These are phyloP conservation scores for Colletotrichum sp. DNA, from an alignment of 2,329 filamentous ascomycete genomes.

Conservation along the genomic window DNA sequence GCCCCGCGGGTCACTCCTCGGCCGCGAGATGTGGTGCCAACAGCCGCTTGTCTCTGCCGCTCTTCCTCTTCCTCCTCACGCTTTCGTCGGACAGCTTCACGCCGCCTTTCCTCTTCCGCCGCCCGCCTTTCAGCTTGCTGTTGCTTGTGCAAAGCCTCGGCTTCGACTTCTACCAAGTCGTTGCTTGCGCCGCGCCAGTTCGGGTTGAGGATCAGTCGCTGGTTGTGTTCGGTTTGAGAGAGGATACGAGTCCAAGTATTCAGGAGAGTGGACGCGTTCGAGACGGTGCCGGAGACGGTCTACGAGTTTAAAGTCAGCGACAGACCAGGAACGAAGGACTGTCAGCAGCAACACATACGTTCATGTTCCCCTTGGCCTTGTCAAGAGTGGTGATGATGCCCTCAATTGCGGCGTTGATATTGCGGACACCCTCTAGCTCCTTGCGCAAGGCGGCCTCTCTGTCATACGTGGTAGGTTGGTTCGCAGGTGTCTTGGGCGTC, in stretches of 20 bases:
- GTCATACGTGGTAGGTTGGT: constrained; percentile 53
- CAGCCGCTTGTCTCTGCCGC: constrained; percentile 43
- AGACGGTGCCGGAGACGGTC: constrained; percentile 86
- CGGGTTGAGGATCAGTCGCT: constrained; percentile 86
- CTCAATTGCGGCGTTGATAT: constrained; percentile 89
- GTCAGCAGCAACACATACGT: constrained; percentile 49
- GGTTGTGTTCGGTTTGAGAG: constrained; percentile 96
- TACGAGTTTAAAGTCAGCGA: constrained; percentile 34
- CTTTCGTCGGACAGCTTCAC: constrained; percentile 70
- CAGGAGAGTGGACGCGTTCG: constrained; percentile 85
- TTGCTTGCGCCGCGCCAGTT: constrained; percentile 88
- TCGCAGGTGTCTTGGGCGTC: constrained; percentile 49
- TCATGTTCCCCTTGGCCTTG: constrained; percentile 78
- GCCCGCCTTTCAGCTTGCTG: constrained; percentile 79
- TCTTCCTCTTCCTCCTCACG: constrained; percentile 65
- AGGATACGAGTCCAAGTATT: constrained; percentile 97
- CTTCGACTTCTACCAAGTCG: constrained; percentile 86
- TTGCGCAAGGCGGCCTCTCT: constrained; percentile 76
- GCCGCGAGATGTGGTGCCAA: constrained; percentile 17
- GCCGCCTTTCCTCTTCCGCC: constrained; percentile 78
- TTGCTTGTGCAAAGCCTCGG: constrained; percentile 74
- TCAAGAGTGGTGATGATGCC: constrained; percentile 74
- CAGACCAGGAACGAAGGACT: not conserved
- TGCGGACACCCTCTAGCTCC: constrained; percentile 83
- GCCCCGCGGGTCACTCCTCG: constrained; percentile 15